Conservation (phyloP, 179 eudicot genomes). For the Silene coronaria region DNA sequence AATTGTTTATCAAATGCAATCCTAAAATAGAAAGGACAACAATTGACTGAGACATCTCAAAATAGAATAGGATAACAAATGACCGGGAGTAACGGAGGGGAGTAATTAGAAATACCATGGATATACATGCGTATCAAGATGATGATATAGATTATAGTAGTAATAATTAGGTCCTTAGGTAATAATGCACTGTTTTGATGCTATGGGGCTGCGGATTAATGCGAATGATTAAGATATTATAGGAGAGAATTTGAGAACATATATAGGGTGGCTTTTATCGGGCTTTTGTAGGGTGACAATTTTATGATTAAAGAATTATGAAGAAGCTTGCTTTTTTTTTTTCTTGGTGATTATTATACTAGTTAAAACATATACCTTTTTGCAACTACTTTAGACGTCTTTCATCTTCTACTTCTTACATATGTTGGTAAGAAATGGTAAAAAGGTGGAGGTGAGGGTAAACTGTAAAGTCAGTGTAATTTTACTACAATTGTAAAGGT, state of each 20-base stretch:
- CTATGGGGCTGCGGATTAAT: slow-evolving; percentile 15
- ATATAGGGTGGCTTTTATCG: slow-evolving; percentile 17
- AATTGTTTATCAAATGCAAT: too few relatives aligned
- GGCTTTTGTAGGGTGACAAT: slow-evolving; percentile 9
- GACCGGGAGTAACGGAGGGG: too few relatives aligned
- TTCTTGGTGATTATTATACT: slow-evolving; percentile 7
- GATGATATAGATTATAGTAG: too few relatives aligned
- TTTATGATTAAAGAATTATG: not conserved
- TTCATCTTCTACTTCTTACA: not conserved
- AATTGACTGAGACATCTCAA: too few relatives aligned
- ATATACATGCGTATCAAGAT: not conserved
- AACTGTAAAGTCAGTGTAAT: not conserved
- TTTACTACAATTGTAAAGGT: not conserved
- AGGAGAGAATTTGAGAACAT: slow-evolving; percentile 19
- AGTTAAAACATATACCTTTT: not conserved
- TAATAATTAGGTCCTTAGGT: too few relatives aligned
- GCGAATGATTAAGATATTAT: not conserved
- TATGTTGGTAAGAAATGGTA: slow-evolving; percentile 14
- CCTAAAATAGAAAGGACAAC: too few relatives aligned
- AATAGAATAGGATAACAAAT: too few relatives aligned
- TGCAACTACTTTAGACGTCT: slow-evolving; percentile 10
- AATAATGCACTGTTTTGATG: slow-evolving; percentile 12
- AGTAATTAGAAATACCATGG: not conserved
- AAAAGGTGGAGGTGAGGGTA: not conserved
- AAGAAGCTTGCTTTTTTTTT: slow-evolving; percentile 4